phyloP scores from a whole-genome alignment of 139 green algal species.

The Coccomyxa sp. region DNA sequence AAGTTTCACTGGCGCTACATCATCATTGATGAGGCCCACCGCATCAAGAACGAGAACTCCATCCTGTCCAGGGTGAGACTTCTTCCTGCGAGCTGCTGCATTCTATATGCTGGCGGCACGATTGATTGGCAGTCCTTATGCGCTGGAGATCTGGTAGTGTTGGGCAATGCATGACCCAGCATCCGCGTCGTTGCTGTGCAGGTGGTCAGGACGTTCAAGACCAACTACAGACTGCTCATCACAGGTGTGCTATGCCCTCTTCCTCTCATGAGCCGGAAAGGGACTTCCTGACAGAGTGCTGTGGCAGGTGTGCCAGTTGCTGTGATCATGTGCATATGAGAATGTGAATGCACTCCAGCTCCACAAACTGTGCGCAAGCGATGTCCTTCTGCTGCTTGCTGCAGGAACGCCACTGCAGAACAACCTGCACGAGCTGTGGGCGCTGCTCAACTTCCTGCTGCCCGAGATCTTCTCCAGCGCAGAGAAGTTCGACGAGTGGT shows the following conservation, averaged over 20 bases:
- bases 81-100: not conserved
- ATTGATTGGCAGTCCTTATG: not conserved
- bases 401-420: slow-evolving; percentile 59
- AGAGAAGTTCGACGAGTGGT: slow-evolving; percentile 99
- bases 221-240: slow-evolving; percentile 97
- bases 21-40: slow-evolving; percentile 99
- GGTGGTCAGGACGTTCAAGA: slow-evolving; percentile 81
- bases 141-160: not conserved
- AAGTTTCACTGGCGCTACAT: slow-evolving; percentile 98
- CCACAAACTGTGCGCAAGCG: not conserved
- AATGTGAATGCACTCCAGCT: not conserved
- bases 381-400: not conserved
- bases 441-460: slow-evolving; percentile 99
- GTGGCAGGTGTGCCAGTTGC: not conserved
- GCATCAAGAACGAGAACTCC: slow-evolving; percentile 99
- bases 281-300: not conserved
- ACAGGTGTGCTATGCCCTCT: slow-evolving; percentile 96
- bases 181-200: slow-evolving; percentile 27
- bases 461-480: slow-evolving; percentile 72
- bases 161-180: no score
- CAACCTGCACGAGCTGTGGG: slow-evolving; percentile 99
- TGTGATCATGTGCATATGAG: not conserved
- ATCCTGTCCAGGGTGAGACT: slow-evolving; percentile 70
- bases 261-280: not conserved
- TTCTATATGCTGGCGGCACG: not conserved